Evolutionary conservation across 495 filamentous ascomycete genomes (phyloP).

Genomic region (Rostrohypoxylon terebratum): DNA sequence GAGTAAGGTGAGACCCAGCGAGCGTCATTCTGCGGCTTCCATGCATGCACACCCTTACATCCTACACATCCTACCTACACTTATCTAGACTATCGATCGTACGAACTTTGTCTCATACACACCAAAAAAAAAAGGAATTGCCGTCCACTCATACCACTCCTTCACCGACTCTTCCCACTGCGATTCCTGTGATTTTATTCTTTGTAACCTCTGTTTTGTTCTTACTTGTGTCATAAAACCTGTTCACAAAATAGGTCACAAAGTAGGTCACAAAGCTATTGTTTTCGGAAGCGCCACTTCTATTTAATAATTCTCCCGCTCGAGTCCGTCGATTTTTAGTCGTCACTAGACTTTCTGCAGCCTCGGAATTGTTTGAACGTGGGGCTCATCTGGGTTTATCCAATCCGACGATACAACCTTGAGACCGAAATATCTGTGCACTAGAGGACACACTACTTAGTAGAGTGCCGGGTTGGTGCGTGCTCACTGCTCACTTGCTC

Average conservation of each 20-base stretch:
- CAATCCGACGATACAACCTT: neutral
- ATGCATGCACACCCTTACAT: slow-evolving; percentile 17
- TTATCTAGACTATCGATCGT: slow-evolving; percentile 34
- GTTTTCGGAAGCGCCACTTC: slow-evolving; percentile 25
- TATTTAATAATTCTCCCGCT: slow-evolving; percentile 1
- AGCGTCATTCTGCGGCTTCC: slow-evolving; percentile 30
- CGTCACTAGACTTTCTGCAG: neutral
- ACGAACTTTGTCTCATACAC: slow-evolving; percentile 34
- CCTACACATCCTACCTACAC: neutral
- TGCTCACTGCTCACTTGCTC: too few relatives aligned
- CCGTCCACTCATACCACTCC: slow-evolving; percentile 17
- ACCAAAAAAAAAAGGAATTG: slow-evolving; percentile 8
- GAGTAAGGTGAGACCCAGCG: slow-evolving; percentile 14
- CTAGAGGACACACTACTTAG: neutral
- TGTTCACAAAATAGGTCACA: too few relatives aligned
- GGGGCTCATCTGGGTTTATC: slow-evolving; percentile 29
- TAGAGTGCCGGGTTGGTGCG: neutral
- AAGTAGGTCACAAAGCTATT: slow-evolving; percentile 13
- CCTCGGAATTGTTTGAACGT: slow-evolving; percentile 19
- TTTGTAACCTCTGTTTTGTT: neutral
- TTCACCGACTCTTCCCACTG: slow-evolving; percentile 20
- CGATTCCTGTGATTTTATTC: neutral
- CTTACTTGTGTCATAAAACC: neutral
- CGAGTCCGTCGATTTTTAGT: slow-evolving; percentile 9
- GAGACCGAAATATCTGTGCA: neutral